Evolutionary conservation across 495 filamentous ascomycete species (phyloP).

Genomic region (Podospora pseudocomata): DNA sequence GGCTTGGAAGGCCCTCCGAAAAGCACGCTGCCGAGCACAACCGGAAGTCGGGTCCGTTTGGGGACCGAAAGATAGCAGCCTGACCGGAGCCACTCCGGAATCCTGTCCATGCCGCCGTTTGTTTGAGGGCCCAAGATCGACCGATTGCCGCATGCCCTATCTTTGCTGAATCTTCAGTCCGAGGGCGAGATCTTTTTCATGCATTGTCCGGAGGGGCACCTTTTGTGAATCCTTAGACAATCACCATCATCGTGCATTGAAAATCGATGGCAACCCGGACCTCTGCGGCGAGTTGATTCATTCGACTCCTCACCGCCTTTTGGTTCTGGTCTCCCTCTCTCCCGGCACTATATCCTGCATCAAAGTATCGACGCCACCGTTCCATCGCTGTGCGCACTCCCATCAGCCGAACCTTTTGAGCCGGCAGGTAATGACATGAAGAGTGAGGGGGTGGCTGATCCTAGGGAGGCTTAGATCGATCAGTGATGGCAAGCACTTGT

Average conservation of each 20-base stretch:
- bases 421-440: background rate
- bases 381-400: background rate
- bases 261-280: background rate
- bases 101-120: background rate
- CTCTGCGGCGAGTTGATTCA: background rate
- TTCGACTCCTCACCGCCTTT: slow-evolving; percentile 6
- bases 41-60: background rate
- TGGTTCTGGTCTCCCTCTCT: background rate
- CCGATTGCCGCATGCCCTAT: background rate
- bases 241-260: background rate
- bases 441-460: background rate
- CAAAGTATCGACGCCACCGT: slow-evolving; percentile 8
- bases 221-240: background rate
- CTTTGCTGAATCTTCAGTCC: background rate
- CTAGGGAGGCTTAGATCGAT: slow-evolving; percentile 2
- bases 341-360: slow-evolving; percentile 8
- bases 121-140: background rate
- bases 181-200: background rate
- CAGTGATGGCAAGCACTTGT: background rate
- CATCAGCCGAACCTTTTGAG: background rate
- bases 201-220: background rate
- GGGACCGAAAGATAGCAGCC: background rate
- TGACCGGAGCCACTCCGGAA: background rate
- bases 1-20: background rate
- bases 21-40: background rate